Base-by-base conservation (phyloP, 495 filamentous ascomycete genomes). In the Pyronema omphalodes region DNA sequence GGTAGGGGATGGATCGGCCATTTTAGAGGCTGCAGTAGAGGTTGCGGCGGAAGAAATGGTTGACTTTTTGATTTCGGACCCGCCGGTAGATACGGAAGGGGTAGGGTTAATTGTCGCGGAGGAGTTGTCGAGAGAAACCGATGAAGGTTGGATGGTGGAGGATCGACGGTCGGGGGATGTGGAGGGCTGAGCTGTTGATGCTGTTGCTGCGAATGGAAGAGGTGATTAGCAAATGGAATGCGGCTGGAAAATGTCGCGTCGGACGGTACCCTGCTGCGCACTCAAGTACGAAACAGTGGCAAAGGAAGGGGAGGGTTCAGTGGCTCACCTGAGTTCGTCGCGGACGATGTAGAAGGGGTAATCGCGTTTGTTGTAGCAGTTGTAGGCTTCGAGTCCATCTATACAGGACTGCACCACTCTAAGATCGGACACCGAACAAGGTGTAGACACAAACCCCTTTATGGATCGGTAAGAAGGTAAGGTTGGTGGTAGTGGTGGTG, bases 1-100 rank as follows among this genome's bases (percentile, higher is more conserved):
- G 11, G 62, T 64, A 9, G 62, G 62, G 36, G 62, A 65, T 43
- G 60, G 58, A 40, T 59, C 55, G 9, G 54, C 49, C 35, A 53
- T 49, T 44, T 65, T 59, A 45, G 60, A 60, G 15, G 61, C 65
- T 44, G 62, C 61, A 47, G 62, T 44, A 36, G 53, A 39, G 15
- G 54, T 14, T 29, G 50, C 44, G 50, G 60, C 53, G 44, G 60
- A 56, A 12, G 53, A 37, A 44, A 60, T 29, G 23, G 23, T 29
- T 29, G 23, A 29, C 5, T 29, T 29, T 5, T 29, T 29, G 23
- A 29, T 53, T 37, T 62, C 54, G 49, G 56, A n/a, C 7, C 48
- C 53, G 34, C 53, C 51, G 36, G 59, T 62, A 44, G 59, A 60
- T 41, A 45, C 53, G 35, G 61, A 59, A 7, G 56, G 56, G 19